Percentiles rank a stretch among this genome's conserved stretches.
Evolutionary conservation across 163 green algal species (phyloP).

Genomic region (Scenedesmus sp.): DNA sequence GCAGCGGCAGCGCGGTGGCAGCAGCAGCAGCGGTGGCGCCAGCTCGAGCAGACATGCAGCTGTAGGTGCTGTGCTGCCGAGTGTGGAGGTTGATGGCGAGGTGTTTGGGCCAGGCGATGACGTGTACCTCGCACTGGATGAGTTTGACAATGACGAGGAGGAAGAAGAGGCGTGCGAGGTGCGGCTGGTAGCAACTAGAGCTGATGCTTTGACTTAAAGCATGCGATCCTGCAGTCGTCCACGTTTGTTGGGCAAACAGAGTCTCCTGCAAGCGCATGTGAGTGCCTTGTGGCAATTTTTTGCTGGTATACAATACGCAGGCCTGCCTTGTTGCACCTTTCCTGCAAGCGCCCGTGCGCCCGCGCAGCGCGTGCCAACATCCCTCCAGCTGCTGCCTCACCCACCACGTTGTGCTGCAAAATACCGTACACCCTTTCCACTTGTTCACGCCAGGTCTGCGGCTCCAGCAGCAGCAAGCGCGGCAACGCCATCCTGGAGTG

Average conservation of each 20-base stretch:
- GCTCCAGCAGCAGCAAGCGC: conserved; percentile 7
- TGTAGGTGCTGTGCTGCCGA: conserved; percentile 1
- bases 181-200: background rate
- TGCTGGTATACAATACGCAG: too few species aligned
- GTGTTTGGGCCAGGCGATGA: conserved; percentile 50
- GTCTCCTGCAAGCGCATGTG: too few species aligned
- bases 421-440: background rate
- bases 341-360: too few species aligned
- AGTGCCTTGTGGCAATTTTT: too few species aligned
- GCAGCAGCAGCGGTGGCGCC: background rate
- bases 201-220: background rate
- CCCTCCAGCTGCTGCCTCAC: background rate
- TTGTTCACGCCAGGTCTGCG: conserved; percentile 17
- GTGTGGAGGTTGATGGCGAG: conserved; percentile 43
- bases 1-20: background rate
- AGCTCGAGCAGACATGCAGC: background rate
- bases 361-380: background rate
- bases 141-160: conserved; percentile 30
- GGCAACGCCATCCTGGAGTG: conserved; percentile 88
- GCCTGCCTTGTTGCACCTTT: too few species aligned
- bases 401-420: background rate
- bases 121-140: conserved; percentile 57
- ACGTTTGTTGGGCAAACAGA: background rate
- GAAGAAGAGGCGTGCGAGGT: conserved; percentile 54
- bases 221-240: background rate